phyloP scores from a whole-genome alignment of 2,329 filamentous ascomycete genomes.

The Metarhizium robertsii region DNA sequence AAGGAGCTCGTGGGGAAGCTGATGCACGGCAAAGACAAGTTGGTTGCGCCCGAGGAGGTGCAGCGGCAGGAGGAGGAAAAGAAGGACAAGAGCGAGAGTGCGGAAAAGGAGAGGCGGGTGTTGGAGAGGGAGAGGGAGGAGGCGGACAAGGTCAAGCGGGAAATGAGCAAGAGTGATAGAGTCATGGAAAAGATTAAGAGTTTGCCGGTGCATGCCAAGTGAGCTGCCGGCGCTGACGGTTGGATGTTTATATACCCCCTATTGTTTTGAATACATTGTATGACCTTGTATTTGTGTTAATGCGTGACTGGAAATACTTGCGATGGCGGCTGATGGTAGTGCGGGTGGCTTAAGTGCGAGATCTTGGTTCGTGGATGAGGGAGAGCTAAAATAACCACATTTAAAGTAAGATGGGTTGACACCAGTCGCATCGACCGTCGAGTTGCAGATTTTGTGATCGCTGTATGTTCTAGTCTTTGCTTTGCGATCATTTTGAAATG shows the following conservation, averaged over 20 bases:
- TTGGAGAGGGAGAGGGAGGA: constrained; percentile 26
- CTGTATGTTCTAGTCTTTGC: too few species aligned
- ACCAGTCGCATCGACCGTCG: too few species aligned
- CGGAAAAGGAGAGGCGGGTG: constrained; percentile 38
- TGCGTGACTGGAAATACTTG: background rate
- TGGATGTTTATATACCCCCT: constrained; percentile 1
- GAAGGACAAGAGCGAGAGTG: constrained; percentile 52
- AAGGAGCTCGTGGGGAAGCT: constrained; percentile 44
- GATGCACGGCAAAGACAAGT: constrained; percentile 45
- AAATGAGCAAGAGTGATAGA: constrained; percentile 16
- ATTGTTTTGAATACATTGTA: background rate
- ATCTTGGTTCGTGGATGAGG: too few species aligned
- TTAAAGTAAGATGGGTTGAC: too few species aligned
- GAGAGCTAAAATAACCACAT: too few species aligned
- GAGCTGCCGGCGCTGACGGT: constrained; percentile 7
- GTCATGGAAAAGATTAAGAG: constrained; percentile 33
- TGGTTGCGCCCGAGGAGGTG: constrained; percentile 52
- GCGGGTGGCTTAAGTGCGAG: too few species aligned
- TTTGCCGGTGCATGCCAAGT: constrained; percentile 13
- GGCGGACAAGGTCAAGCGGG: constrained; percentile 25
- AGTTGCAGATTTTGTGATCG: too few species aligned
- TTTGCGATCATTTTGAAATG: too few species aligned
- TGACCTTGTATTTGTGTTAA: background rate
- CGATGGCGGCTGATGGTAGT: too few species aligned
- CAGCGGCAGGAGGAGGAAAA: constrained; percentile 47